These are phyloP conservation scores for Neofusicoccum parvum DNA, from an alignment of 2,329 filamentous ascomycete species.

Conservation along the genomic window DNA sequence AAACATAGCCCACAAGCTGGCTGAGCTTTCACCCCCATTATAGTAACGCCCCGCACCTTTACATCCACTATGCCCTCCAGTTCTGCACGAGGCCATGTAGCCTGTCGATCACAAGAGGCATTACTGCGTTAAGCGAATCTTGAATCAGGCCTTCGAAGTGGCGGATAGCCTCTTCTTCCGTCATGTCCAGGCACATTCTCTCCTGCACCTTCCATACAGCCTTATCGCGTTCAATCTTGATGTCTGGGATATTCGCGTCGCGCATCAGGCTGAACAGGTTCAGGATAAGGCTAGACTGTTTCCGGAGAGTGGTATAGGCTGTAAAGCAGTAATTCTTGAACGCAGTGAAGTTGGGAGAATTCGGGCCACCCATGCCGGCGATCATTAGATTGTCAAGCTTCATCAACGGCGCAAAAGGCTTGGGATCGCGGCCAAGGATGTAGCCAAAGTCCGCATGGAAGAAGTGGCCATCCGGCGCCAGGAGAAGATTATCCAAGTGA, in stretches of 20 bases:
- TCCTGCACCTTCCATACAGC: slow-evolving; percentile 94
- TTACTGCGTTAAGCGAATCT: slow-evolving; percentile 84
- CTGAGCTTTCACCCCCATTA: not conserved
- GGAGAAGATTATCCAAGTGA: slow-evolving; percentile 91
- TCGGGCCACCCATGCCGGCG: slow-evolving; percentile 90
- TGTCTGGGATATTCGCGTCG: slow-evolving; percentile 95
- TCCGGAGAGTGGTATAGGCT: slow-evolving; percentile 86
- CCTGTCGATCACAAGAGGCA: slow-evolving; percentile 92
- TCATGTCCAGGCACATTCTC: slow-evolving; percentile 87
- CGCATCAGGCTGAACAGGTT: slow-evolving; percentile 98
- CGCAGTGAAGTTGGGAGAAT: slow-evolving; percentile 77
- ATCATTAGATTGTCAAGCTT: slow-evolving; percentile 98
- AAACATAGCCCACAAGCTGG: not conserved
- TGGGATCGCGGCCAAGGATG: slow-evolving; percentile 94
- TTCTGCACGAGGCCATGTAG: slow-evolving; percentile 93
- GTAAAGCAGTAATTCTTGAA: slow-evolving; percentile 98
- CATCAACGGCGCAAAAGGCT: slow-evolving; percentile 95
- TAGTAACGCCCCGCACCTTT: not conserved
- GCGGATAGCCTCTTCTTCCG: slow-evolving; percentile 86
- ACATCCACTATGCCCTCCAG: slow-evolving; percentile 61
- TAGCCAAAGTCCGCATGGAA: slow-evolving; percentile 99
- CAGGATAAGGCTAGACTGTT: slow-evolving; percentile 85
- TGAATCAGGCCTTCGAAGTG: slow-evolving; percentile 89
- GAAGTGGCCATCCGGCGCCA: slow-evolving; percentile 88
- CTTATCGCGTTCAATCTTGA: slow-evolving; percentile 88